These are phyloP conservation scores for apple (Malus domestica) DNA, from an alignment of 306 rosid genomes.

Conservation along the genomic window DNA sequence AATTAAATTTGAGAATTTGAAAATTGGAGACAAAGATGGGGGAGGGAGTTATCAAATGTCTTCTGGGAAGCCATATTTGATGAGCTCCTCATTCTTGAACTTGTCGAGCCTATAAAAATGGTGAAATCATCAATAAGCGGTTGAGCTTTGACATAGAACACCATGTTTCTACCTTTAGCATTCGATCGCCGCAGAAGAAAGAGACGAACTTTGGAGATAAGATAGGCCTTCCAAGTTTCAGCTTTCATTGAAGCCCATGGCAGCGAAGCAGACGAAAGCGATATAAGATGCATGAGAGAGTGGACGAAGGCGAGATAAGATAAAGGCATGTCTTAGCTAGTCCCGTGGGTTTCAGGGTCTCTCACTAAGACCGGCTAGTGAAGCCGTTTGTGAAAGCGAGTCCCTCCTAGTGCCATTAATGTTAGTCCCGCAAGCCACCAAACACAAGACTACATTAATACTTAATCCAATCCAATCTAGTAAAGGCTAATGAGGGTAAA, in stretches of 20 bases:
- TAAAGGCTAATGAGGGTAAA: no score
- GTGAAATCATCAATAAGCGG: constrained; percentile 79
- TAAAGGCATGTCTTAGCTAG: no score
- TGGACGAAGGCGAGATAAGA: no score
- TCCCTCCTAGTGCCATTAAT: no score
- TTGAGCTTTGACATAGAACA: constrained; percentile 91
- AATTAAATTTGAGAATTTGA: neutral
- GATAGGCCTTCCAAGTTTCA: constrained; percentile 11
- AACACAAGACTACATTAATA: no score
- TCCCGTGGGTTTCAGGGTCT: no score
- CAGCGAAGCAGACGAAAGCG: no score
- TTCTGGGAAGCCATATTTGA: constrained; percentile 83
- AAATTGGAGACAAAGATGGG: neutral
- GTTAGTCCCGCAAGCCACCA: no score
- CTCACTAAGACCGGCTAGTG: no score
- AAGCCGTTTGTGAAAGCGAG: no score
- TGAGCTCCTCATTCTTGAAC: constrained; percentile 89
- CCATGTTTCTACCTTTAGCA: constrained; percentile 51
- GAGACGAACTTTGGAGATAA: neutral
- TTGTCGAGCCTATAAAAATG: constrained; percentile 95
- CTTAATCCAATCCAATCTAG: no score
- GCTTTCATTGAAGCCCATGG: neutral
- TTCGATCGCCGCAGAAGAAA: constrained; percentile 5
- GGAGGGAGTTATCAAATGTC: constrained; percentile 60
- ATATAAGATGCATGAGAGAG: no score